Evolutionary conservation across 2,329 filamentous ascomycete genomes (phyloP), one percentile per base, ranked within the genome.

Genomic region (Verruconis gallopava): DNA sequence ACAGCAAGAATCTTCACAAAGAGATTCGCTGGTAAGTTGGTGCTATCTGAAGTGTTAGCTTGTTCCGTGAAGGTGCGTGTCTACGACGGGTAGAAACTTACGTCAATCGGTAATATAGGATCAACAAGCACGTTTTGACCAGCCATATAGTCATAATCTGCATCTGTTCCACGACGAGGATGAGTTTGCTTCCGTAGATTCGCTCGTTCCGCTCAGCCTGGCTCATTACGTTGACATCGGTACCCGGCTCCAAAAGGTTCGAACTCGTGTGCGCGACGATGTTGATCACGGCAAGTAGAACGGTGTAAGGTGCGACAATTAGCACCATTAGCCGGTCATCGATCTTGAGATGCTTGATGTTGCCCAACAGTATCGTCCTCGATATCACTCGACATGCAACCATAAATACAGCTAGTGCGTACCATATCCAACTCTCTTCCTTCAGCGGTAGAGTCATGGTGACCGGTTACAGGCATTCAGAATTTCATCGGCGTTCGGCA

Each of bases 131-230:
- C 18, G 64, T 57, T 48, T 75, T 75, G 47, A 71, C 59, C 13
- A 63, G 53, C 69, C 71, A 75, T 3, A 68, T 62, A 1, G 64
- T 66, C 1, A 64, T 55, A 32, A 71, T 58, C 48, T 70, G 71
- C 49, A 67, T 69, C 44, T 73, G 63, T 47, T 75, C 72, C 12
- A 69, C 64, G 0, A 68, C 66, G 41, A 75, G 56, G 1, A 71
- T 67, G 50, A 72, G 63, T 48, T 72, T 72, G 50, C 69, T 72
- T n/a, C 72, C 72, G 38, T 61, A 65, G 3, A 70, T 55, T 12
- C 69, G 65, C 20, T 51, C 47, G 1, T 54, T 40, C n/a, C 64
- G 59, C 5, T 66, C 63, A 2, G 61, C 47, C 0, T 60, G 53
- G 13, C 51, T 52, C 20, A 59, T 59, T 3, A 44, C 36, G 1